These are phyloP conservation scores for Kalanchoe fedtschenkoi DNA, from an alignment of 164 flowering plant genomes.

Conservation along the genomic window DNA sequence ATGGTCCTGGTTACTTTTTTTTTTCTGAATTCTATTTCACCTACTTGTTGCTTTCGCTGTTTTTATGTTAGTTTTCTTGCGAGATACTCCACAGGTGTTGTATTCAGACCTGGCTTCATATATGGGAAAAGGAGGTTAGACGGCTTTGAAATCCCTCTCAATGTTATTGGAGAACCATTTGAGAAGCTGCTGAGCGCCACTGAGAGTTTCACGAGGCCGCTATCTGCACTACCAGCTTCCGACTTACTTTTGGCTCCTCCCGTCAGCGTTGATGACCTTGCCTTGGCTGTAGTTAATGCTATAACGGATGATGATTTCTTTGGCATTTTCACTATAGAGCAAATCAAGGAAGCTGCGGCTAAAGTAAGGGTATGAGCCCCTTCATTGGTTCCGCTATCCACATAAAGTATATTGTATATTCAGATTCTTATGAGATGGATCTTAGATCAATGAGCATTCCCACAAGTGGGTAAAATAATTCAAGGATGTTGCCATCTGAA, in stretches of 20 bases:
- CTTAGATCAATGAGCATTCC: background rate
- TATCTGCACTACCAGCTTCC: slow-evolving; percentile 81
- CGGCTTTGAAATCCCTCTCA: slow-evolving; percentile 81
- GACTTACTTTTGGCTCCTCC: slow-evolving; percentile 89
- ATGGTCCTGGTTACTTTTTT: too few relatives aligned
- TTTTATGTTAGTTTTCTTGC: background rate
- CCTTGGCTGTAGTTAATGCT: slow-evolving; percentile 66
- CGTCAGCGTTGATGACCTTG: slow-evolving; percentile 79
- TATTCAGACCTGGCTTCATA: slow-evolving; percentile 85
- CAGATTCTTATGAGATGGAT: background rate
- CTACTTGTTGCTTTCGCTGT: background rate
- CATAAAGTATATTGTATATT: background rate
- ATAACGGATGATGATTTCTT: slow-evolving; percentile 74
- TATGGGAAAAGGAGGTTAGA: slow-evolving; percentile 81
- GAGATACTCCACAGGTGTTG: slow-evolving; percentile 47
- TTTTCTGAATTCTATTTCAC: background rate
- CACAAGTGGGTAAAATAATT: background rate
- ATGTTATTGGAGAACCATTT: slow-evolving; percentile 74
- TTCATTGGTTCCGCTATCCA: background rate
- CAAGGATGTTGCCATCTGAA: background rate
- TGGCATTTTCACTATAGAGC: slow-evolving; percentile 85
- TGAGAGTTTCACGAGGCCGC: slow-evolving; percentile 56
- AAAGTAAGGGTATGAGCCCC: slow-evolving; percentile 38
- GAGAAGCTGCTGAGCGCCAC: slow-evolving; percentile 57
- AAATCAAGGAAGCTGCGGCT: slow-evolving; percentile 89